Evolutionary conservation across 2,329 filamentous ascomycete species (phyloP).

Genomic region (Grosmannia penicillata): DNA sequence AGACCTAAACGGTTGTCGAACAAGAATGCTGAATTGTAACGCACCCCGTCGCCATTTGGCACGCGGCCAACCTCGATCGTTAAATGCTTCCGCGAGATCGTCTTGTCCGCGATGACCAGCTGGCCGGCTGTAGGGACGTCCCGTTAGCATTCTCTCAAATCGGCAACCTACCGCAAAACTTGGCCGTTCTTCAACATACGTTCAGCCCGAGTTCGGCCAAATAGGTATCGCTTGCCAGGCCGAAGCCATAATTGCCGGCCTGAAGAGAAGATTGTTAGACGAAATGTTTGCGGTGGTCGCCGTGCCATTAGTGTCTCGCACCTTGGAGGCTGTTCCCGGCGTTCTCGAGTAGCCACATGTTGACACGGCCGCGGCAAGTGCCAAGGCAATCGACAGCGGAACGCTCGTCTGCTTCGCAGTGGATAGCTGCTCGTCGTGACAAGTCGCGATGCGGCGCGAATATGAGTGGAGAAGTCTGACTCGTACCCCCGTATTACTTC

Average conservation of each 20-base stretch:
- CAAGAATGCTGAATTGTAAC: slow-evolving; percentile 11
- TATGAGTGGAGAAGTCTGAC: too few relatives aligned
- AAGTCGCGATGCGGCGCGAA: too few relatives aligned
- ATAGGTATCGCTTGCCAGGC: slow-evolving; percentile 72
- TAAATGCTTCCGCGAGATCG: slow-evolving; percentile 80
- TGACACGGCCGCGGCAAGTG: too few relatives aligned
- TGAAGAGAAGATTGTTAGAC: slow-evolving; percentile 15
- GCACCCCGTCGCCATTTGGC: slow-evolving; percentile 49
- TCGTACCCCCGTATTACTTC: too few relatives aligned
- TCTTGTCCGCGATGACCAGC: slow-evolving; percentile 60
- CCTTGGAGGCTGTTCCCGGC: slow-evolving; percentile 37
- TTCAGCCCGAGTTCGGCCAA: slow-evolving; percentile 62
- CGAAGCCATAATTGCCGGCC: slow-evolving; percentile 69
- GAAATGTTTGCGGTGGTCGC: neutral
- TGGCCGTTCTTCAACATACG: slow-evolving; percentile 25
- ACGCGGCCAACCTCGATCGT: slow-evolving; percentile 58
- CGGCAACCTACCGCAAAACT: too few relatives aligned
- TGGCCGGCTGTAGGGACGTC: slow-evolving; percentile 35
- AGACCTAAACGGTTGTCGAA: too few relatives aligned
- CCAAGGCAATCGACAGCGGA: too few relatives aligned
- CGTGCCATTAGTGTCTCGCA: slow-evolving; percentile 6
- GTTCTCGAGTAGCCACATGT: slow-evolving; percentile 55
- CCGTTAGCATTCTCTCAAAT: neutral
- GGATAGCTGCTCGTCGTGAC: too few relatives aligned
- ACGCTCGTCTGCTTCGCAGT: too few relatives aligned